Percentiles rank a stretch among this genome's conserved stretches.
Evolutionary conservation across 129 eudicot species (phyloP).

Genomic region (Chrysanthemum makinoi): DNA sequence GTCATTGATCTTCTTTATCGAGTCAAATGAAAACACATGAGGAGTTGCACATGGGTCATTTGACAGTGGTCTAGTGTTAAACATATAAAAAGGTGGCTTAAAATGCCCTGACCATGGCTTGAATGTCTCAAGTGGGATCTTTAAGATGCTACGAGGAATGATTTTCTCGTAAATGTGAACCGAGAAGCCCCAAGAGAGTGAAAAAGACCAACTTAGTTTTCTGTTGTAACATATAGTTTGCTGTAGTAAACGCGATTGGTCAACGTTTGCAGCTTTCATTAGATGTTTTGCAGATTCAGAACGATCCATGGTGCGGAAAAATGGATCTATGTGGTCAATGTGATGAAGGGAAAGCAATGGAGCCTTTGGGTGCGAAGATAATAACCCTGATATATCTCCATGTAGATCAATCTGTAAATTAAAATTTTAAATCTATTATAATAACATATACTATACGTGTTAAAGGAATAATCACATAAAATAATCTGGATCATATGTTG

Average conservation of each 20-base stretch:
- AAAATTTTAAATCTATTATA: not conserved
- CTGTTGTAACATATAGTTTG: constrained; percentile 4
- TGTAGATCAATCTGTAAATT: not conserved
- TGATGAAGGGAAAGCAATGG: constrained; percentile 14
- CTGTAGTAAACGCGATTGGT: not conserved
- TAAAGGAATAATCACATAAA: not conserved
- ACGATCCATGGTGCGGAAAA: not conserved
- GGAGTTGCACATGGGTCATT: constrained; percentile 6
- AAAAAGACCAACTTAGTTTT: not conserved
- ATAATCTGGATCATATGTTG: too few species aligned
- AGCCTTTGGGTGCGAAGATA: not conserved
- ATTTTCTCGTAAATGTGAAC: constrained; percentile 1
- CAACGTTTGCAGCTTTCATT: not conserved
- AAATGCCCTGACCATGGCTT: not conserved
- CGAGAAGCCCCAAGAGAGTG: constrained; percentile 6
- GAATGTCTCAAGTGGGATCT: constrained; percentile 3
- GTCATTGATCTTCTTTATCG: not conserved
- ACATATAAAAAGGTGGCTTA: not conserved
- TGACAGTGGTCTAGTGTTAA: not conserved
- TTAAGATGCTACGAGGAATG: constrained; percentile 4
- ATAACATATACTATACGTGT: too few species aligned
- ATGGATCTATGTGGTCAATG: not conserved
- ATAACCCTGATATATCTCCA: constrained; percentile 4
- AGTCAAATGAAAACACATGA: constrained; percentile 3
- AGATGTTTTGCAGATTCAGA: not conserved